Base-by-base conservation (phyloP, 2,329 filamentous ascomycete genomes). In the Amauroascus verrucosus region DNA sequence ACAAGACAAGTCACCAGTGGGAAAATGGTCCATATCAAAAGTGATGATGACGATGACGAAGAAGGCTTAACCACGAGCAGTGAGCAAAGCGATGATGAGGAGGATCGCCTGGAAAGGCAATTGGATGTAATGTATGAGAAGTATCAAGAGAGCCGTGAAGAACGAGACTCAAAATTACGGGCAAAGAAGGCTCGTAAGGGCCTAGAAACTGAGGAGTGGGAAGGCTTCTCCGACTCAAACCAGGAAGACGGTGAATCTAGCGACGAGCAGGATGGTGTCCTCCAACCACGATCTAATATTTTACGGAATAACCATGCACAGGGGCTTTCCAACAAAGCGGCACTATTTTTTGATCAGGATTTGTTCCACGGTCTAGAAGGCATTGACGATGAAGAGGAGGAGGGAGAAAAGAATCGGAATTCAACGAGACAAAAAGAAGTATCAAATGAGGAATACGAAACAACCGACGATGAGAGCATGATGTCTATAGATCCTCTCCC, bases 281-380 rank as follows among this genome's bases (percentile, higher is more conserved):
- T 59, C n/a, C 58, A 61, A 35, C 40, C 57, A 26, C 48, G 56
- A 30, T 35, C 46, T 16, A 30, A 48, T 22, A 28, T 43, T n/a
- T 37, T 48, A 22, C 54, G 55, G 26, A 55, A 59, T 5, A 59
- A 64, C n/a, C 57, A 66, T 32, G 57, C 62, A 26, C 65, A 64
- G 20, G 83, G 80, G 9, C 75, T 97, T n/a, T 95, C 89, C 2
- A 90, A 84, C 67, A 81, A 88, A 58, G 93, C 93, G 7, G 80
- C 84, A 8, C 79, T 85, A 56, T 98, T 98, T 72, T 98, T 98
- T 68, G 85, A 86, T 62, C 91, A 96, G 66, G 90, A 96, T 60
- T 85, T 98, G 38, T 98, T 98, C 75, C 83, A 90, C 60, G 87
- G 83, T 37, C 82, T 97, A 51, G 81, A 82, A 20, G 86, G 81